A percentile compares a stretch with the other conserved stretches of the same genome.
phyloP scores from a whole-genome alignment of 495 filamentous ascomycete species.

The Parathielavia hyrcaniae region DNA sequence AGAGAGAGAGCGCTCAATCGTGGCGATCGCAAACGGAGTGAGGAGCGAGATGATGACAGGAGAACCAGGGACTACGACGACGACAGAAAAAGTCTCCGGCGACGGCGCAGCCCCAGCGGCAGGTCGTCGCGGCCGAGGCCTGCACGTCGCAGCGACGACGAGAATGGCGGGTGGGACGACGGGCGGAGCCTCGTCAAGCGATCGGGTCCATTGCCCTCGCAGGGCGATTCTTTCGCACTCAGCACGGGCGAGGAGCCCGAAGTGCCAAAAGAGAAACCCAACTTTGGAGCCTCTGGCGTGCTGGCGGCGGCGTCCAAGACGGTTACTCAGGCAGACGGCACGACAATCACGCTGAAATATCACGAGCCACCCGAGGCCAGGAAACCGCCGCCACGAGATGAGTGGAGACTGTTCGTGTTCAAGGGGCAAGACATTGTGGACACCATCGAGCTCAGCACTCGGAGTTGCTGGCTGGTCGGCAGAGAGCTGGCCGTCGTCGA shows the following conservation, averaged over 20 bases:
- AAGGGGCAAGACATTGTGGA: conserved; percentile 74
- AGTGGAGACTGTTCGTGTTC: conserved; percentile 92
- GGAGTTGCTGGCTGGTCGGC: conserved; percentile 87
- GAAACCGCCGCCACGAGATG: conserved; percentile 68
- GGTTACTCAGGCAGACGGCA: conserved; percentile 59
- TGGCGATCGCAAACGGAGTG: conserved; percentile 5
- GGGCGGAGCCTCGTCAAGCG: conserved; percentile 33
- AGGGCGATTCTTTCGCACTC: conserved; percentile 59
- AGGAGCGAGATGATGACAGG: conserved; percentile 16
- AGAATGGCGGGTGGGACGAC: conserved; percentile 16
- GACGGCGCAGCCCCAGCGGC: conserved; percentile 13
- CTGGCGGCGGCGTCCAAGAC: conserved; percentile 87
- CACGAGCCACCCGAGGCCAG: conserved; percentile 90
- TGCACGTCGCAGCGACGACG: conserved; percentile 15
- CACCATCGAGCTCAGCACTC: conserved; percentile 64
- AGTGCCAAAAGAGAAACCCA: conserved; percentile 79
- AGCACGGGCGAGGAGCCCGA: conserved; percentile 46
- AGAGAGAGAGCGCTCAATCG: conserved; percentile 15
- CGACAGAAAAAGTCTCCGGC: conserved; percentile 8
- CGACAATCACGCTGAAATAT: conserved; percentile 78
- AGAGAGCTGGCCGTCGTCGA: conserved; percentile 75
- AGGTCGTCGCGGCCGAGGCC: conserved; percentile 1
- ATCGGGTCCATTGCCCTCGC: conserved; percentile 60
- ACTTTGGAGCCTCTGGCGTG: conserved; percentile 71
- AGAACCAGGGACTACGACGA: conserved; percentile 11